phyloP scores from a whole-genome alignment of 306 rosid species.

The Begonia peltatifolia region DNA sequence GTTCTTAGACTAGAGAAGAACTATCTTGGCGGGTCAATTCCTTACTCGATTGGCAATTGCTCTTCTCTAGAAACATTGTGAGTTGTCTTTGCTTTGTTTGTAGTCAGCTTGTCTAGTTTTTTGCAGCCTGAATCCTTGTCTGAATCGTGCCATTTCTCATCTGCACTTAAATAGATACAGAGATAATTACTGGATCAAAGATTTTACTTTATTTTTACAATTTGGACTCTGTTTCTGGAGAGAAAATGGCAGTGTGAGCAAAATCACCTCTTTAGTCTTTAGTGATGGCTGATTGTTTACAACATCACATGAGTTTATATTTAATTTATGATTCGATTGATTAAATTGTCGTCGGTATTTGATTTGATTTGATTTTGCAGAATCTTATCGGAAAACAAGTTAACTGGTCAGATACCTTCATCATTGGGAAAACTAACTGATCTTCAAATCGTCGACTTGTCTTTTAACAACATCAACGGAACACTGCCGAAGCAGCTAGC shows the following conservation, averaged over 20 bases:
- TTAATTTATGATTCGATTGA: too few relatives aligned
- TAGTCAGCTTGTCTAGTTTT: too few relatives aligned
- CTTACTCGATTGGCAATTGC: constrained; percentile 60
- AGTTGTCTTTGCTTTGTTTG: constrained; percentile 23
- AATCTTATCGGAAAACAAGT: constrained; percentile 46
- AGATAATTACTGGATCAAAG: too few relatives aligned
- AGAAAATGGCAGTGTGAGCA: too few relatives aligned
- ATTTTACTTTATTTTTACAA: too few relatives aligned
- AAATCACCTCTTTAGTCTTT: too few relatives aligned
- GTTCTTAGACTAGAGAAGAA: constrained; percentile 57
- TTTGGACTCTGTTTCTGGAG: too few relatives aligned
- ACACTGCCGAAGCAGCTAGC: constrained; percentile 73
- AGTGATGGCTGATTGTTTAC: too few relatives aligned
- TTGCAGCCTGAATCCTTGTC: too few relatives aligned
- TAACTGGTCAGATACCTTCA: constrained; percentile 65
- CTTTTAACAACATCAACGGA: constrained; percentile 65
- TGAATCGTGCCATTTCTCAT: too few relatives aligned
- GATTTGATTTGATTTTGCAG: constrained; percentile 20
- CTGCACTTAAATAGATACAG: too few relatives aligned
- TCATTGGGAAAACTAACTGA: constrained; percentile 53
- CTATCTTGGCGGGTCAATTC: constrained; percentile 50
- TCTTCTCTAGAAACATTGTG: constrained; percentile 61
- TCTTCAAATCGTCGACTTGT: constrained; percentile 66
- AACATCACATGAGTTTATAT: too few relatives aligned
- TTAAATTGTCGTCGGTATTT: background rate